Evolutionary conservation across 225 moss, liverwort and hornwort species (phyloP).

Genomic region (Physcomitrellopsis africana): DNA sequence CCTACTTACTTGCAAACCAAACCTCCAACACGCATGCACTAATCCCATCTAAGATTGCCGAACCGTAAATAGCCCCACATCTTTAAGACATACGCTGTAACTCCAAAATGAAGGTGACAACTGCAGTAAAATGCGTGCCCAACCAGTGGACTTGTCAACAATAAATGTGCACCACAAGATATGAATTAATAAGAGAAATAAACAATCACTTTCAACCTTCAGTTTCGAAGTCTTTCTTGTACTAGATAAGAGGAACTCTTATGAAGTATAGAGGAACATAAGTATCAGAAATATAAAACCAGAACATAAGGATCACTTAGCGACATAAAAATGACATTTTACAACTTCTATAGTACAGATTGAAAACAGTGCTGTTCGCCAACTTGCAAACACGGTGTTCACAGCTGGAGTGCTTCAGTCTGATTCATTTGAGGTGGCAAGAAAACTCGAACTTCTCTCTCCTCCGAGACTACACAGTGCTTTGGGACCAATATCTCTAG

Average conservation of each 20-base stretch:
- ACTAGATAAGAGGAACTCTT: conserved; percentile 45
- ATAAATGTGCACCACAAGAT: conserved; percentile 19
- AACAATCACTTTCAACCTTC: conserved; percentile 53
- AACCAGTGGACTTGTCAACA: neutral
- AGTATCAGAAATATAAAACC: conserved; percentile 31
- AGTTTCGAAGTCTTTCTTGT: conserved; percentile 41
- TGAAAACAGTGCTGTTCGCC: conserved; percentile 24
- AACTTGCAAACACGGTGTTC: conserved; percentile 36
- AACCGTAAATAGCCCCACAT: neutral
- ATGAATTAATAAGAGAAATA: conserved; percentile 38
- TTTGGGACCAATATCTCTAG: conserved; percentile 88
- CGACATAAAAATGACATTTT: conserved; percentile 60
- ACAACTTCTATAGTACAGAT: conserved; percentile 63
- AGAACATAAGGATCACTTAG: conserved; percentile 37
- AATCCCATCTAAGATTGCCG: neutral
- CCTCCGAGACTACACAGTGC: conserved; percentile 80
- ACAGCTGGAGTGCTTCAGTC: conserved; percentile 66
- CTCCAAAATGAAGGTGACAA: neutral
- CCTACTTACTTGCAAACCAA: neutral
- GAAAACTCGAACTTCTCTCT: conserved; percentile 83
- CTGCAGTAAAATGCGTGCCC: conserved; percentile 5
- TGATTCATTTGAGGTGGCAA: conserved; percentile 77
- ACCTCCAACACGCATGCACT: neutral
- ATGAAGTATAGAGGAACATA: conserved; percentile 40
- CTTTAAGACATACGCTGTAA: neutral